Evolutionary conservation across 176 grass and related monocot genomes (phyloP), one percentile per base, ranked within the genome.

Genomic region (Olyra latifolia): DNA sequence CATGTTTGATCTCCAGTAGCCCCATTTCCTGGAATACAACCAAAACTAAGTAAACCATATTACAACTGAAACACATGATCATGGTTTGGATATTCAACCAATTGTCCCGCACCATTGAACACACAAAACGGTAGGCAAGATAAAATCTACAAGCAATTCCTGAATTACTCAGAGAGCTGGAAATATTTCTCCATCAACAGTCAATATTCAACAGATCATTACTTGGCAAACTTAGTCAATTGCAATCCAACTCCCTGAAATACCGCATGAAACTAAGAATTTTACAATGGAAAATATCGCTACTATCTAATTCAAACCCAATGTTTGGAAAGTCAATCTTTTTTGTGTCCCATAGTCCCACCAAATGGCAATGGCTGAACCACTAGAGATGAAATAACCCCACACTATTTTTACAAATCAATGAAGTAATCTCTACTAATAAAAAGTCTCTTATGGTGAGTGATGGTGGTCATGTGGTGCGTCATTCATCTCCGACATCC

Each of bases 1-100:
- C 97, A 86, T 99, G 97, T 75, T 99, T 99, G 86, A 99, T 85
- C 87, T 99, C 97, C 29, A 99, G 78, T 55, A 99, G 57, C 9
- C 93, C 93, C 97, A 99, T 96, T 89, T 95, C 90, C 93, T 99
- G 67, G 46, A 82, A 94, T 57, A 69, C 40, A 54, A 41, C 20
- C 56, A 8, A 55, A 74, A 69, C 54, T 63, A 20, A 79, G 52
- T 9, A 45, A 60, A 71, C 1, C 3, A 61, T 22, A 75, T 43
- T 41, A 47, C 11, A 72, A 48, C 12, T 54, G 11, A 69, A 75
- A 87, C 40, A 64, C 19, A 15, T 44, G 19, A 30, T 53, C 54
- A 20, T 57, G 12, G 5, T 64, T 63, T 63, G 74, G 11, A 61
- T 66, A n/a, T 35, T 0, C 32, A 50, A 77, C 29, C 38, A 47